phyloP scores from a whole-genome alignment of 306 rosid species.

The Trifolium pratense region DNA sequence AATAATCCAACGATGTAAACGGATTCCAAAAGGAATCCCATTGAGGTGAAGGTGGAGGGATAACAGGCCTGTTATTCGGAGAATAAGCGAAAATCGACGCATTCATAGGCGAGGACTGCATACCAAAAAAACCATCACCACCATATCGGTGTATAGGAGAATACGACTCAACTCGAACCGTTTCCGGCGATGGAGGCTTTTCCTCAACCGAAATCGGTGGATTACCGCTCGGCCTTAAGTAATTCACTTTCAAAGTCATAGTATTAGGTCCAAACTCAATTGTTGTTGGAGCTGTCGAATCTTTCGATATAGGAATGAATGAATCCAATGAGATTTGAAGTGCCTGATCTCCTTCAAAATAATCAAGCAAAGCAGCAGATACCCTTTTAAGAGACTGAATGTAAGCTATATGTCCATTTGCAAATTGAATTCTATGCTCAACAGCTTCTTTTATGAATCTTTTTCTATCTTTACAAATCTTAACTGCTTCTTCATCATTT shows the following conservation, averaged over 20 bases:
- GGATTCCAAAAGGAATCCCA: constrained; percentile 99
- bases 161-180: constrained; percentile 66
- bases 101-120: constrained; percentile 69
- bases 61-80: constrained; percentile 58
- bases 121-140: constrained; percentile 61
- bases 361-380: constrained; percentile 82
- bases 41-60: constrained; percentile 85
- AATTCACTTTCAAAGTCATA: constrained; percentile 64
- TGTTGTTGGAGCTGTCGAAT: constrained; percentile 44
- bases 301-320: constrained; percentile 67
- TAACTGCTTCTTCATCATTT: constrained; percentile 85
- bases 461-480: constrained; percentile 91
- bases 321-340: constrained; percentile 64
- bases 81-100: constrained; percentile 67
- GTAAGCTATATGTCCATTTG: constrained; percentile 76
- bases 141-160: constrained; percentile 66
- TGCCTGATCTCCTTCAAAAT: constrained; percentile 69
- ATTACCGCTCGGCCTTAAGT: constrained; percentile 73
- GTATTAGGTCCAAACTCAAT: constrained; percentile 54
- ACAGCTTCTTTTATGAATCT: constrained; percentile 84
- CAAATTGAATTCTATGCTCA: constrained; percentile 73
- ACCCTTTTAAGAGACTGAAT: constrained; percentile 72
- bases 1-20: constrained; percentile 79
- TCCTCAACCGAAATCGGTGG: constrained; percentile 78
- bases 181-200: constrained; percentile 77